Evolutionary conservation across 805 yeast species (phyloP), one percentile per base, ranked within the genome.

Genomic region (Nakazawaea sp.): DNA sequence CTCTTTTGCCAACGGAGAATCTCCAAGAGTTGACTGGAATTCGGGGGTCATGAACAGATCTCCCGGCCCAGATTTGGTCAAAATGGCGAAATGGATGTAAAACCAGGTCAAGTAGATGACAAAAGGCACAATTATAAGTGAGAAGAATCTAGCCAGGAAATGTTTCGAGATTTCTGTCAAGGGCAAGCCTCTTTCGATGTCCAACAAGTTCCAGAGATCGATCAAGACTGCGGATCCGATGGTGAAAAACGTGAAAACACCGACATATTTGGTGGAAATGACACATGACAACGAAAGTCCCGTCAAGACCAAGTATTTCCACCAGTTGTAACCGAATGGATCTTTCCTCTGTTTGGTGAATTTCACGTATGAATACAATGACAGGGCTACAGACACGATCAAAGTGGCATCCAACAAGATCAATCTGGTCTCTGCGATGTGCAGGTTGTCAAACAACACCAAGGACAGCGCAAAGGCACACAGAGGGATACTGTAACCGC

Each of bases 231-330:
- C 96, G 40, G 75, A 59, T 23, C 99, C 99, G 47, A 92, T 76
- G 36, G 95, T 76, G 33, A 80, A 69, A 58, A 81, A 92, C 1
- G 97, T 88, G 67, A 92, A 82, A 7, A 83, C 82, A 59, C 99
- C 99, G 30, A 92, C 96, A 59, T 92, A 89, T 56, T 92, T 92
- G 41, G 97, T 92, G 31, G 96, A 83, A 42, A 92, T 90, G 23
- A 92, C 97, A 55, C 90, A 79, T 0, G 97, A 86, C 41, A 92
- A 70, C 1, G 90, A 69, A 7, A 86, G 65, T 27, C 99, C 99
- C 5, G 97, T 90, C 31, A 75, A 59, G 19, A 69, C 54, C 33
- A 92, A 69, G 98, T 98, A 92, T 34, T 64, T 61, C 79, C 92
- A 85, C 98, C 99, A 92, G 38, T 64, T 45, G 28, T 47, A 47